Base-by-base conservation (phyloP, 2,329 filamentous ascomycete genomes). In the Stenocarpella maydis region DNA sequence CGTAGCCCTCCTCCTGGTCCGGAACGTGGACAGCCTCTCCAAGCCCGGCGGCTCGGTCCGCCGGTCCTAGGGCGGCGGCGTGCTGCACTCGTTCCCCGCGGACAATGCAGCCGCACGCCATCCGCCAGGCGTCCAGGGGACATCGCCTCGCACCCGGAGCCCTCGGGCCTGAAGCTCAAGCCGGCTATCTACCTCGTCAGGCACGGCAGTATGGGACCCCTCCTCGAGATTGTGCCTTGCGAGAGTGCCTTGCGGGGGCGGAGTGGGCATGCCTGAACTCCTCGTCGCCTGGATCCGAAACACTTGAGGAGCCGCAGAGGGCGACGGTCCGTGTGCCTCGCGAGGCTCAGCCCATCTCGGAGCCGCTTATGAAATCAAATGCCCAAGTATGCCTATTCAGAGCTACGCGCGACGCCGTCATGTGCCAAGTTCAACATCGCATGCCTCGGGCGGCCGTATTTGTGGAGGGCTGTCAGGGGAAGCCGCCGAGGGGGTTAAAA, bases 161-260 rank as follows among this genome's bases (percentile, higher is more conserved):
- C 88, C 76, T 73, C 78, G 26, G 78, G 78, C 10, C 77, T 89
- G 26, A 87, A 87, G 69, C 79, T 88, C 4, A 79, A 81, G 60
- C 73, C 87, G 14, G 84, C 86, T 1, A 80, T 90, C 31, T 89
- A 85, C 76, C 86, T 84, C 72, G 82, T 89, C 74, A 89, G 88
- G 74, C 83, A 87, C 71, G 80, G 80, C 0, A 81, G 80, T 72
- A 86, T 84, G 76, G 87, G 85, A 72, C 84, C 86, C 0, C 88
- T 88, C 75, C 78, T 88, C 55, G 79, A 85, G 50, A 5, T 28
- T 3, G 9, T 43, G 54, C 53, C 53, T 61, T 34, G 54, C 15
- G 37, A 10, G 21, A 15, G 8, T 45, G 43, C 28, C 41, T 63
- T 63, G 43, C n/a, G 43, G 28, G 1, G 15, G 10, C 14, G 47